Evolutionary conservation across 768 basidiomycete genomes (phyloP), one percentile per base, ranked within the genome.

Genomic region (Leucocoprinus sp.): DNA sequence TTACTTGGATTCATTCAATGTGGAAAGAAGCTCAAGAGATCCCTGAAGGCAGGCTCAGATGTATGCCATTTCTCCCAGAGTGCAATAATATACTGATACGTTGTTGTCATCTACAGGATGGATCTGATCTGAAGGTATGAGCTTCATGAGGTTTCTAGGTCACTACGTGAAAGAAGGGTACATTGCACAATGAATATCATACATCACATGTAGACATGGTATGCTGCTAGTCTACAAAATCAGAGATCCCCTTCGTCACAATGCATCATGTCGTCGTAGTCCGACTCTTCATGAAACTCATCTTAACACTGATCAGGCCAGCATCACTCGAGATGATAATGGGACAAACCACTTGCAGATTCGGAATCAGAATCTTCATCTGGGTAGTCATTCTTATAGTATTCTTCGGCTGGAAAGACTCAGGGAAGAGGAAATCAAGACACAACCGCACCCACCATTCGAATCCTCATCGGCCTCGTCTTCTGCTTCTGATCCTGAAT

Each of bases 401-500:
- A 87, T 51, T 86, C 85, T 60, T 90, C 86, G 14, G 81, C 86
- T 88, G 54, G 4, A 42, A 38, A 15, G 37, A 17, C 33, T 48
- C 9, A 37, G 49, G 14, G 18, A 37, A 24, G 38, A 31, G 50
- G 38, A 46, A 23, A 36, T 33, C 27, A 43, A 27, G 35, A 11
- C 12, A 38, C n/a, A 22, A 15, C 19, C 3, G 17, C 8, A 58
- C 63, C 29, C 36, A 85, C 87, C 84, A 61, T 90, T 90, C 0
- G 87, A 90, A 54, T 90, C 88, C 53, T 90, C 88, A 49, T 89
- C 85, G 2, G 76, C 86, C 52, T 84, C 82, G 46, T 85, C 86
- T 50, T 78, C 81, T 53, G 71, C 70, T 53, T 82, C 81, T 0
- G 75, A 78, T 31, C 80, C 82, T 17, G 80, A 81, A 8, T 72